Conservation (phyloP, 495 filamentous ascomycete species). For the Aspergillus incahuasiensis region DNA sequence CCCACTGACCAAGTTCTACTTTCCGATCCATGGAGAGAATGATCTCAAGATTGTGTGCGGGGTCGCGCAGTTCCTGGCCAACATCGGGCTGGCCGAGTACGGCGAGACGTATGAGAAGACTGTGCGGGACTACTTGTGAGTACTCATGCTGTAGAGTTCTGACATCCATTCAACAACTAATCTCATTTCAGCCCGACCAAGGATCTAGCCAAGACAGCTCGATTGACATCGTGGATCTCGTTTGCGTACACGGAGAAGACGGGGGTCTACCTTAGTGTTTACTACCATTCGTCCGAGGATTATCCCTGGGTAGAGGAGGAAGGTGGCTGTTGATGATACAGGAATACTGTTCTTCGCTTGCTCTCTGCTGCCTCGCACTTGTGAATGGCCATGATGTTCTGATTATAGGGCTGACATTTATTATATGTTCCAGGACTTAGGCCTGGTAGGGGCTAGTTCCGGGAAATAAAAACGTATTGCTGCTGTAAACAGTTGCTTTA, state of each 20-base stretch:
- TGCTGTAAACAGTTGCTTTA: no score
- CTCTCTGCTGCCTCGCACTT: no score
- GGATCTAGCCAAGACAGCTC: not conserved
- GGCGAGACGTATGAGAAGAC: not conserved
- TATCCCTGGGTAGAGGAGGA: not conserved
- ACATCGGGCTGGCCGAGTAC: not conserved
- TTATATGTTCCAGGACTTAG: no score
- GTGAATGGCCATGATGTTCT: no score
- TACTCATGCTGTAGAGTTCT: no score
- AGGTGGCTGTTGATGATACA: no score
- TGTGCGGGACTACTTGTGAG: not conserved
- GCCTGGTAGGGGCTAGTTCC: no score
- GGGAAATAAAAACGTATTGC: no score
- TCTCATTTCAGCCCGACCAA: not conserved
- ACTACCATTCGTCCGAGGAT: constrained; percentile 11
- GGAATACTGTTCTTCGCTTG: no score
- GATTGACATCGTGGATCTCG: constrained; percentile 16
- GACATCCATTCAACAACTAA: no score
- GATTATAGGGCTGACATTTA: no score
- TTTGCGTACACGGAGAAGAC: constrained; percentile 19
- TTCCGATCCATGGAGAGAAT: not conserved
- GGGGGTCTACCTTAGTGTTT: constrained; percentile 19
- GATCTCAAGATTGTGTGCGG: not conserved
- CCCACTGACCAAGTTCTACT: not conserved
- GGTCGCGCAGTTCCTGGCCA: not conserved